Conservation (phyloP, 2,329 filamentous ascomycete genomes). For the Huntiella savannae region DNA sequence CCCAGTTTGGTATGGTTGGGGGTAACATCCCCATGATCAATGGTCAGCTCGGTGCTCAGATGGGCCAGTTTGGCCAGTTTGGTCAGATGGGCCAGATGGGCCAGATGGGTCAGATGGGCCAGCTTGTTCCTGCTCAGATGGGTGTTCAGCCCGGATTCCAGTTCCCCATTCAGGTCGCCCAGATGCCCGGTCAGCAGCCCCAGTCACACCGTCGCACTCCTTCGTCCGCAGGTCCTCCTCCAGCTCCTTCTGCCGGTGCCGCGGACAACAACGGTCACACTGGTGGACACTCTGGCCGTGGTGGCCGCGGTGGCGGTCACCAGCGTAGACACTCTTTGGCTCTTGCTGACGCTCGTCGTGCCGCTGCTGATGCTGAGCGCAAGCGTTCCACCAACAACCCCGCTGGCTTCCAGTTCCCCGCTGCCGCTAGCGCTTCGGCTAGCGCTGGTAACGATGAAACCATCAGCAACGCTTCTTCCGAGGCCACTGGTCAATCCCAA, state of each 20-base stretch:
- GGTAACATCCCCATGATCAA: too few relatives aligned
- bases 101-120: slow-evolving; percentile 76
- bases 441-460: slow-evolving; percentile 34
- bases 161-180: slow-evolving; percentile 60
- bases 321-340: slow-evolving; percentile 88
- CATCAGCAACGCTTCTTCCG: slow-evolving; percentile 18
- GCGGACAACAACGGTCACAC: slow-evolving; percentile 51
- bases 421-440: slow-evolving; percentile 46
- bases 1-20: slow-evolving; percentile 55
- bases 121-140: slow-evolving; percentile 49
- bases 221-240: slow-evolving; percentile 65
- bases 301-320: slow-evolving; percentile 63
- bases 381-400: slow-evolving; percentile 53
- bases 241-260: slow-evolving; percentile 79
- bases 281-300: slow-evolving; percentile 51
- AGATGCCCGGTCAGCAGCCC: slow-evolving; percentile 34
- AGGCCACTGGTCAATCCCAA: slow-evolving; percentile 18
- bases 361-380: slow-evolving; percentile 88
- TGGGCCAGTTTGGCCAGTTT: background rate
- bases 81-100: slow-evolving; percentile 36
- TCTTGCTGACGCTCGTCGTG: slow-evolving; percentile 90
- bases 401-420: slow-evolving; percentile 89
- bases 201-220: slow-evolving; percentile 86
- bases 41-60: background rate
- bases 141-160: slow-evolving; percentile 72